A percentile compares a stretch with the other conserved stretches of the same genome.
phyloP scores from a whole-genome alignment of 768 basidiomycete species.

The Hysterangium stoloniferum region DNA sequence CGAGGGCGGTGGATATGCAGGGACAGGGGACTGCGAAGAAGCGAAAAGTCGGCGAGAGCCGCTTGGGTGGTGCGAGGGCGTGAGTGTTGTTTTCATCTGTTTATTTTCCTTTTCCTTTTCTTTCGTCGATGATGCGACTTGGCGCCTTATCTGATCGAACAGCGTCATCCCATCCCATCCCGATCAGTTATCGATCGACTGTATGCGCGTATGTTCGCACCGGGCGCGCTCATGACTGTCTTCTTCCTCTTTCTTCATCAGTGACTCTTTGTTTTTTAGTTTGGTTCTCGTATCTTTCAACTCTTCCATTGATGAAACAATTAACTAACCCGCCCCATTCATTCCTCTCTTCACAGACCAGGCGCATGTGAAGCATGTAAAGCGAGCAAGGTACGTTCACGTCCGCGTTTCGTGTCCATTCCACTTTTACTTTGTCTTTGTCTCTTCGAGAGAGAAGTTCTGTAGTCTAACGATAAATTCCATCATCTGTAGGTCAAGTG shows the following conservation, averaged over 20 bases:
- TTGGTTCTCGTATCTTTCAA: background rate
- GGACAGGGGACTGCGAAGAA: too few relatives aligned
- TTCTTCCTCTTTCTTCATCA: background rate
- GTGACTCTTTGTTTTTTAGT: background rate
- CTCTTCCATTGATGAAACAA: background rate
- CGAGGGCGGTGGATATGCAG: too few relatives aligned
- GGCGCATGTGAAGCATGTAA: constrained; percentile 7
- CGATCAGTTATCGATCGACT: background rate
- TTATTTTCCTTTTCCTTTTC: background rate
- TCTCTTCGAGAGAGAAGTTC: background rate
- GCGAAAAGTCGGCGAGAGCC: background rate
- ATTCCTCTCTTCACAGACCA: background rate
- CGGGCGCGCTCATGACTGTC: background rate
- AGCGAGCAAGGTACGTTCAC: constrained; percentile 2
- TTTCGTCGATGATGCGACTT: background rate
- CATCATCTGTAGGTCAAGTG: background rate
- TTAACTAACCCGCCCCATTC: too few relatives aligned
- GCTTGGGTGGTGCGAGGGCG: background rate
- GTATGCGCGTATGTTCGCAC: background rate
- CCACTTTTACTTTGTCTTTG: background rate
- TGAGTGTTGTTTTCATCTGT: background rate
- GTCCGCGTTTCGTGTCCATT: background rate
- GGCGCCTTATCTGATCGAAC: background rate
- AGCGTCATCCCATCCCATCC: background rate
- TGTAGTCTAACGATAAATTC: background rate